Base-by-base conservation (phyloP, 192 early-diverging fungal species). In the Lobosporangium transversale region DNA sequence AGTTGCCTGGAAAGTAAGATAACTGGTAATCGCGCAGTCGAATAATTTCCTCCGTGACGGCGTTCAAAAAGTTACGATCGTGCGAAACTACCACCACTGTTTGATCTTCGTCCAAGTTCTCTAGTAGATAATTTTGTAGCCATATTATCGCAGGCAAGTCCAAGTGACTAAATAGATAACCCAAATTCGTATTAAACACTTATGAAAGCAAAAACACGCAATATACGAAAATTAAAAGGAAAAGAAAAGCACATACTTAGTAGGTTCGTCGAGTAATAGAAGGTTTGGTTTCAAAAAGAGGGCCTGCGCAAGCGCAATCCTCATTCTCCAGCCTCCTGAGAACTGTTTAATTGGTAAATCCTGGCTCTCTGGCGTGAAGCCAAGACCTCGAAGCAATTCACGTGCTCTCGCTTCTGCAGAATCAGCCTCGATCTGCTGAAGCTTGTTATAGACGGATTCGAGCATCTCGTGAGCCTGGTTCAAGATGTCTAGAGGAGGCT, bases 121-220 rank as follows among this genome's bases (percentile, higher is more conserved):
- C 70, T 15, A 93, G 79, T 7, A 92, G 78, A 49, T 98, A 96
- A 26, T 86, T 80, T 57, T 94, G 91, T 7, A 98, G 85, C 95
- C 95, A 98, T n/a, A 94, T 76, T 36, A 94, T 94, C n/a, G 94
- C 92, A 4, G 91, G 90, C 35, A 98, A 76, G 67, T 98, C 96
- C 69, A 97, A 83, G 71, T 94, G 57, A 90, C 86, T 86, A 68
- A 27, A 26, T 0, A 8, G 21, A 3, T 20, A 2, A 6, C 6
- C 3, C 3, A 35, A 33, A 14, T 3, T 6, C 30, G 2, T 12
- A 3, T 30, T 54, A 35, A 23, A 26, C 29, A 14, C 2, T 26
- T 9, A 24, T 15, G 17, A 5, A 24, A 50, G 9, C 29, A 50
- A 3, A 50, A 3, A 50, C 6, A 24, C 24, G 48, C 21, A 21